Evolutionary conservation across 306 rosid genomes (phyloP).

Genomic region (Trichosanthes truncata): DNA sequence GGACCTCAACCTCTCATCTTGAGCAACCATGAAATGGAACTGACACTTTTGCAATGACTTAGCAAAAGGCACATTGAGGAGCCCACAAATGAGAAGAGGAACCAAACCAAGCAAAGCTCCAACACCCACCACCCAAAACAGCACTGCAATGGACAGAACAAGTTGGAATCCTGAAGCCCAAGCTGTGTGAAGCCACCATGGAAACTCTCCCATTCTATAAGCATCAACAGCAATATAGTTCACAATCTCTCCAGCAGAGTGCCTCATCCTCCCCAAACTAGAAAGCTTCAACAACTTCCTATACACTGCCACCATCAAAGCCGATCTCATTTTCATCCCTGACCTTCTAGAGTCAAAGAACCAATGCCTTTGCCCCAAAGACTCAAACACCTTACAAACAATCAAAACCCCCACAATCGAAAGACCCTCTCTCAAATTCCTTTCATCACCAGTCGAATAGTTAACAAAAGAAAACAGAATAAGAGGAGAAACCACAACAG

Average conservation of each 20-base stretch:
- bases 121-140: constrained; percentile 41
- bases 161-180: constrained; percentile 40
- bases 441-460: constrained; percentile 27
- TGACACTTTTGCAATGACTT: constrained; percentile 45
- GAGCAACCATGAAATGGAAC: constrained; percentile 51
- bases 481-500: constrained; percentile 47
- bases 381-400: constrained; percentile 39
- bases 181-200: constrained; percentile 68
- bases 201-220: constrained; percentile 73
- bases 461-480: constrained; percentile 59
- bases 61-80: constrained; percentile 55
- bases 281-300: constrained; percentile 63
- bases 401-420: constrained; percentile 36
- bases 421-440: constrained; percentile 31
- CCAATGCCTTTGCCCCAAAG: constrained; percentile 62
- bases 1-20: constrained; percentile 64
- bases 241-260: constrained; percentile 67
- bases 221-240: constrained; percentile 76
- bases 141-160: constrained; percentile 30
- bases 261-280: constrained; percentile 42
- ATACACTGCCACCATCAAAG: constrained; percentile 71
- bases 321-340: constrained; percentile 72
- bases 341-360: constrained; percentile 50
- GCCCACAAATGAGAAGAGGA: constrained; percentile 47
- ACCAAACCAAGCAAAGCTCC: constrained; percentile 65